These are phyloP conservation scores for Gloeopeniophorella convolvens DNA, from an alignment of 768 basidiomycete species.

Conservation along the genomic window DNA sequence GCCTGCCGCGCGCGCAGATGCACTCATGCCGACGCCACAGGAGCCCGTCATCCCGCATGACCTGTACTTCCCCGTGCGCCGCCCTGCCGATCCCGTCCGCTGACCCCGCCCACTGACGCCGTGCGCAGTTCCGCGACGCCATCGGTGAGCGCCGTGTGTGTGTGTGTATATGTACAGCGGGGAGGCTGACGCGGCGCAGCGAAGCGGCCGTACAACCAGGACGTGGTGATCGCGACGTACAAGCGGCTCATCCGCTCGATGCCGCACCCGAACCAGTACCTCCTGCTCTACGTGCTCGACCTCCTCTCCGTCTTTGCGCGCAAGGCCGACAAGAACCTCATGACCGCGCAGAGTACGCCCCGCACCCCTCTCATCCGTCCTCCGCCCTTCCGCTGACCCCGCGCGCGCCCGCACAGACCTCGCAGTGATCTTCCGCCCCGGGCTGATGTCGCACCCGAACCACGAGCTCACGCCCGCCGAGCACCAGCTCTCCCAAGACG, in stretches of 20 bases:
- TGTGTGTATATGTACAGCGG: neutral
- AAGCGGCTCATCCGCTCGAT: conserved; percentile 78
- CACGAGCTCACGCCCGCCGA: conserved; percentile 85
- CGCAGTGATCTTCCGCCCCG: conserved; percentile 95
- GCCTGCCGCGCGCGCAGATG: conserved; percentile 3
- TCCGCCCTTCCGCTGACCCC: neutral
- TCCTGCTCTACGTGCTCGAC: conserved; percentile 95
- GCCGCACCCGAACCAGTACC: conserved; percentile 87
- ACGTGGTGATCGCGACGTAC: conserved; percentile 71
- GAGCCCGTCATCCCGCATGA: conserved; percentile 92
- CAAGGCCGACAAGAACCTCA: conserved; percentile 87
- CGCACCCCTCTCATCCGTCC: neutral
- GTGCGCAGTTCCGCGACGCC: conserved; percentile 65
- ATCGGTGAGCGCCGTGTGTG: conserved; percentile 43
- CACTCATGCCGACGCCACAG: conserved; percentile 33
- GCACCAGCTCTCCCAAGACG: conserved; percentile 81
- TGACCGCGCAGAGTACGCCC: conserved; percentile 86
- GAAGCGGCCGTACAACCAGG: conserved; percentile 60
- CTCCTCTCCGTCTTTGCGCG: conserved; percentile 91
- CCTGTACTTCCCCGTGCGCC: conserved; percentile 79
- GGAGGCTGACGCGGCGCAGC: conserved; percentile 35
- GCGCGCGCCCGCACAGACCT: conserved; percentile 51
- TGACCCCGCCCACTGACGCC: neutral
- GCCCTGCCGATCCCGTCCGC: conserved; percentile 8
- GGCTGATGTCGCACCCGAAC: conserved; percentile 80